phyloP scores from a whole-genome alignment of 1,284 basidiomycete species.

The Ceratobasidium sp. region DNA sequence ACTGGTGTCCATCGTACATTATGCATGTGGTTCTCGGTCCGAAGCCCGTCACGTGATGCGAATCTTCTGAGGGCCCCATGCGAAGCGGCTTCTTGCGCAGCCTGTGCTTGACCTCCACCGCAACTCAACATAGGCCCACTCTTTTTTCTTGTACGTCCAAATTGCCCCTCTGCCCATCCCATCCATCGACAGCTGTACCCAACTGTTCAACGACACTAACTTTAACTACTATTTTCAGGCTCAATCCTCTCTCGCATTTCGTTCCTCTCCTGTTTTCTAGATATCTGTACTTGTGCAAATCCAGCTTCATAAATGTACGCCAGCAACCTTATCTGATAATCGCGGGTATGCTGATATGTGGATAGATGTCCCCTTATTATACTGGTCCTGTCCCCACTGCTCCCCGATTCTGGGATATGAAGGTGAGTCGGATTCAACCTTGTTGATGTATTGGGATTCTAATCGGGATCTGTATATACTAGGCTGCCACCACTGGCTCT shows the following conservation, averaged over 20 bases:
- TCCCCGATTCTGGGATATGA: constrained; percentile 39
- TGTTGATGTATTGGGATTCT: neutral
- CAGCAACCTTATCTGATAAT: neutral
- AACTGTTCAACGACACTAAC: constrained; percentile 3
- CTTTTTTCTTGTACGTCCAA: constrained; percentile 36
- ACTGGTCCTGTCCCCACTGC: constrained; percentile 39
- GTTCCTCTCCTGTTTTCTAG: constrained; percentile 38
- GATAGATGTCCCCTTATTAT: constrained; percentile 41
- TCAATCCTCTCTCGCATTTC: constrained; percentile 23
- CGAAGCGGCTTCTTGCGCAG: constrained; percentile 32
- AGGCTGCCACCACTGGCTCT: constrained; percentile 20
- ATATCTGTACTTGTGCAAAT: constrained; percentile 40
- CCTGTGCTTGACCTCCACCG: constrained; percentile 28
- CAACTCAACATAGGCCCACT: constrained; percentile 37
- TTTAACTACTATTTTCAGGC: constrained; percentile 18
- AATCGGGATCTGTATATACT: neutral
- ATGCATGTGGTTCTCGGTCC: neutral
- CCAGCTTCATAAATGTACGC: constrained; percentile 32
- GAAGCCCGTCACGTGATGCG: constrained; percentile 14
- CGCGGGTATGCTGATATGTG: neutral
- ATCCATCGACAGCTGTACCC: constrained; percentile 1
- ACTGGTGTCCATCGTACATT: neutral
- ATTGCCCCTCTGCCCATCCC: constrained; percentile 4
- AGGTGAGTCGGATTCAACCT: constrained; percentile 30
- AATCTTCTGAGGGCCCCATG: constrained; percentile 15